These are phyloP conservation scores for Boechera divaricarpa DNA, from an alignment of 345 rosid species.

Conservation along the genomic window DNA sequence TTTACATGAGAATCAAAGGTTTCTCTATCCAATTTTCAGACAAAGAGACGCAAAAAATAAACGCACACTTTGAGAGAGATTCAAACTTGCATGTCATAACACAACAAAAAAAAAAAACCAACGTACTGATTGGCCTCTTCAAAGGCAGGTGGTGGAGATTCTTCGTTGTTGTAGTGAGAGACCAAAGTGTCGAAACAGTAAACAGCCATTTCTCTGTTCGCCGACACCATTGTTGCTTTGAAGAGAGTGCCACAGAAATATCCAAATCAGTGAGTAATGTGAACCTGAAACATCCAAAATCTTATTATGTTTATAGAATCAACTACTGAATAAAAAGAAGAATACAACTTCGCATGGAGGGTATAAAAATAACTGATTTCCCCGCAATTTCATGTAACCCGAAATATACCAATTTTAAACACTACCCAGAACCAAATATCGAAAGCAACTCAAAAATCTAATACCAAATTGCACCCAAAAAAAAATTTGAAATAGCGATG, in stretches of 20 bases:
- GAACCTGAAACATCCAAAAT: conserved; percentile 31
- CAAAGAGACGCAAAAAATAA: neutral
- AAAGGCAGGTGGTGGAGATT: conserved; percentile 87
- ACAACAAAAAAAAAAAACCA: neutral
- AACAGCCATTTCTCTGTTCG: conserved; percentile 96
- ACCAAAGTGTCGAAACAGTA: conserved; percentile 94
- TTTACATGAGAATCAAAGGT: neutral
- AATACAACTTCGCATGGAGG: neutral
- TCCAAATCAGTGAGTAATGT: conserved; percentile 18
- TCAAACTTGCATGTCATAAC: conserved; percentile 20
- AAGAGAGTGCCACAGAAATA: conserved; percentile 5
- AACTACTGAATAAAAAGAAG: neutral
- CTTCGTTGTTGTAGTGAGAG: conserved; percentile 88
- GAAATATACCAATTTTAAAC: neutral
- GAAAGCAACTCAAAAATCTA: conserved; percentile 1
- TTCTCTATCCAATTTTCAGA: neutral
- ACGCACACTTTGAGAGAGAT: neutral
- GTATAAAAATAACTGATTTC: neutral
- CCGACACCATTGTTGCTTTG: conserved; percentile 71
- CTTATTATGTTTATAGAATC: neutral
- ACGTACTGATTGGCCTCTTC: conserved; percentile 79
- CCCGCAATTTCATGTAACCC: conserved; percentile 11
- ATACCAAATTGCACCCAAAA: neutral
- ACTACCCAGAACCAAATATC: conserved; percentile 20
- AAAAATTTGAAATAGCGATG: neutral